These are phyloP conservation scores for Yamadazyma trypodendri DNA, from an alignment of 1,139 yeast genomes.

Conservation along the genomic window DNA sequence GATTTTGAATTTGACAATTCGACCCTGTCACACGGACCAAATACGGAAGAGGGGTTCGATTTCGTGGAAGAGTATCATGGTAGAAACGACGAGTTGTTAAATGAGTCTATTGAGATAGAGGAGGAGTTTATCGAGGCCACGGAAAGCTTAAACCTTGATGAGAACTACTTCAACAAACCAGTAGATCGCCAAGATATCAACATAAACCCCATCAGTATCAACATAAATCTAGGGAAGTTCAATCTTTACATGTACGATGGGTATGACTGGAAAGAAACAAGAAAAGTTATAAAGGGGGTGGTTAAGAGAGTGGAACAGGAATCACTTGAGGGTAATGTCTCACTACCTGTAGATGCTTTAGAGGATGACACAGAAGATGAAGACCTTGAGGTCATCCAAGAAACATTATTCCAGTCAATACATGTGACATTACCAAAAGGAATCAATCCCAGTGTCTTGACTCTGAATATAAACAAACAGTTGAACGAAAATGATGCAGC, in stretches of 20 bases:
- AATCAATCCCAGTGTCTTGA: constrained; percentile 44
- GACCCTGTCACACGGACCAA: constrained; percentile 1
- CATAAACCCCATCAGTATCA: constrained; percentile 30
- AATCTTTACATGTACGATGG: constrained; percentile 76
- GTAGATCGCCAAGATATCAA: constrained; percentile 6
- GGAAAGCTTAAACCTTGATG: constrained; percentile 27
- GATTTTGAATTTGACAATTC: constrained; percentile 29
- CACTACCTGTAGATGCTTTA: too few relatives aligned
- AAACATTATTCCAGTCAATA: constrained; percentile 70
- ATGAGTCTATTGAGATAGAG: background rate
- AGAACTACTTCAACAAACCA: constrained; percentile 43
- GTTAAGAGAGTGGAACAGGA: constrained; percentile 59
- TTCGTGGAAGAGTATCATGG: constrained; percentile 22
- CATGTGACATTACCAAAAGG: constrained; percentile 62
- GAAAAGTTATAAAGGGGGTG: constrained; percentile 62
- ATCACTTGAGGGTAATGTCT: constrained; percentile 37
- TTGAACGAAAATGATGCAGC: constrained; percentile 27
- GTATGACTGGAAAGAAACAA: constrained; percentile 85
- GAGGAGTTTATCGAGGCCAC: background rate
- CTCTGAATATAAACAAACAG: constrained; percentile 52
- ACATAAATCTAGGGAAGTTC: constrained; percentile 23
- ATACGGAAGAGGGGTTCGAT: constrained; percentile 9
- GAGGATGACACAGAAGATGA: too few relatives aligned
- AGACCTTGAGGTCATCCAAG: constrained; percentile 45
- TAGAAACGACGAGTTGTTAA: background rate